Evolutionary conservation across 2,329 filamentous ascomycete genomes (phyloP).

Genomic region (Trichoderma oligosporum): DNA sequence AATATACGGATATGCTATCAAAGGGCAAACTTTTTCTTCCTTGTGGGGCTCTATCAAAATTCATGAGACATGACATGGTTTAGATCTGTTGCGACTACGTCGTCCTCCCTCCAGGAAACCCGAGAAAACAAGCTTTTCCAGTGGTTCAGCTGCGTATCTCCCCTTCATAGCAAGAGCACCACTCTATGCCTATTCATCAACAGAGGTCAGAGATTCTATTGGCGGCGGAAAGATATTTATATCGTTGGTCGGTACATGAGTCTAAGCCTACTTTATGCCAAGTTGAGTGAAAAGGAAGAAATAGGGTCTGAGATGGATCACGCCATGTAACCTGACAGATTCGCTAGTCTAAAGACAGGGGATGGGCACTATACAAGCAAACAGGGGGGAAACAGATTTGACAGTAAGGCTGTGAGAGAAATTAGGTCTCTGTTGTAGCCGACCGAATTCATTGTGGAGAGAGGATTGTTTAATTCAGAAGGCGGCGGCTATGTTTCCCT

Average conservation of each 20-base stretch:
- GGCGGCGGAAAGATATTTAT: not conserved
- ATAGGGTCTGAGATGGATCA: not conserved
- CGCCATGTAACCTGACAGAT: constrained; percentile 10
- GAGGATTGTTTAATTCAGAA: not conserved
- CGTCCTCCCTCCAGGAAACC: too few relatives aligned
- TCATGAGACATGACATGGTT: not conserved
- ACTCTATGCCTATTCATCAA: too few relatives aligned
- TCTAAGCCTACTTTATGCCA: not conserved
- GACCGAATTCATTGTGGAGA: too few relatives aligned
- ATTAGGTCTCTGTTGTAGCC: not conserved
- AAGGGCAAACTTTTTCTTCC: not conserved
- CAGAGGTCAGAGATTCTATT: too few relatives aligned
- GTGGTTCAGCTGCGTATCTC: too few relatives aligned
- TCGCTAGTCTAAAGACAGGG: constrained; percentile 1
- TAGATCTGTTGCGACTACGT: not conserved
- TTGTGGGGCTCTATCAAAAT: not conserved
- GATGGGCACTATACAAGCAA: constrained; percentile 1
- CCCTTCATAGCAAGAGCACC: too few relatives aligned
- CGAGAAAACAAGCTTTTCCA: too few relatives aligned
- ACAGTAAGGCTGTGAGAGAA: not conserved
- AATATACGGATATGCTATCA: not conserved
- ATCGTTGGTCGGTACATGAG: not conserved
- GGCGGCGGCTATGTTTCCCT: too few relatives aligned
- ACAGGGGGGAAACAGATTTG: not conserved
- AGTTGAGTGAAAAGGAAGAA: not conserved